A percentile compares a stretch with the other conserved stretches of the same genome.
Conservation (phyloP, 352 stramenopile species). For the Pythium plurisporium region DNA sequence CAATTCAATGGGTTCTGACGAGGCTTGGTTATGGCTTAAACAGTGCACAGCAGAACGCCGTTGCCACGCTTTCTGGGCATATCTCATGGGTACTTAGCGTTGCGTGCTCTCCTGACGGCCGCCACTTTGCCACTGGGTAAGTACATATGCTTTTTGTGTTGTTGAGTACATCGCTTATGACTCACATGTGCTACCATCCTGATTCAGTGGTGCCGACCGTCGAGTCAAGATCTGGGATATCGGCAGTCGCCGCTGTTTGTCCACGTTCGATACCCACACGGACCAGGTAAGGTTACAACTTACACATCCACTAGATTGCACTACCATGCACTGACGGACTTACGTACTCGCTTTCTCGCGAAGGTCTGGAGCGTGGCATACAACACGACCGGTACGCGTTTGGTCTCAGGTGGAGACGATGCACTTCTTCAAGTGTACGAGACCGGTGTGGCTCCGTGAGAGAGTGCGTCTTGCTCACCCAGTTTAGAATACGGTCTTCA, state of each 20-base stretch:
- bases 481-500: no score
- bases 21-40: background rate
- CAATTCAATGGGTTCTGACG: background rate
- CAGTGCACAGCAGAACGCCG: constrained; percentile 65
- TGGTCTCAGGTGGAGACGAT: constrained; percentile 89
- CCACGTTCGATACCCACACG: constrained; percentile 88
- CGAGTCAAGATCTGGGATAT: constrained; percentile 93
- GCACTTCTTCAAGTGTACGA: constrained; percentile 89
- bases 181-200: no score
- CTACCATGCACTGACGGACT: background rate
- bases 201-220: constrained; percentile 67
- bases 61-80: constrained; percentile 84
- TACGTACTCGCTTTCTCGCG: no score
- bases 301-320: no score
- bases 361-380: constrained; percentile 92
- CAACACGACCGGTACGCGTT: constrained; percentile 73
- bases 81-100: constrained; percentile 88
- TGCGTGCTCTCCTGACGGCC: constrained; percentile 73
- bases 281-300: constrained; percentile 83
- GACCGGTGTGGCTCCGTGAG: constrained; percentile 35
- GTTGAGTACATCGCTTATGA: background rate
- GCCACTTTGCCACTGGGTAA: constrained; percentile 85
- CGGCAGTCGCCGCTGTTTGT: constrained; percentile 79
- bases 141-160: no score
- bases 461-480: no score